phyloP scores from a whole-genome alignment of 2,329 filamentous ascomycete genomes.

The Cadophora luteo-olivacea region DNA sequence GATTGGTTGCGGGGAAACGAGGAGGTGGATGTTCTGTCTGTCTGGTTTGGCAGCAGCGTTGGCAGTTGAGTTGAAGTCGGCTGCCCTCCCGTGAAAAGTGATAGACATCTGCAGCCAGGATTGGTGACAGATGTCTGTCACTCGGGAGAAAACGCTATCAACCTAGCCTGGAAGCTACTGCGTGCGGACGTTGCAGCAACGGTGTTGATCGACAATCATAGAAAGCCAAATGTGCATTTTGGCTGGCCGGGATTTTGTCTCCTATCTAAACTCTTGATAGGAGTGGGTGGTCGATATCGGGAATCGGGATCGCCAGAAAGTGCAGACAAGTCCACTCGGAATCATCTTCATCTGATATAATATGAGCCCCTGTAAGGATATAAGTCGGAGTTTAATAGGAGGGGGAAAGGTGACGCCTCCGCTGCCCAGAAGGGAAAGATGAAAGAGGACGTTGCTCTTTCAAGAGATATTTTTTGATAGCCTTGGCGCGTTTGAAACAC shows the following conservation, averaged over 20 bases:
- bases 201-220: not conserved
- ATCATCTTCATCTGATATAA: not conserved
- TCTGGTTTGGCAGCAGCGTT: too few relatives aligned
- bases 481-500: constrained; percentile 16
- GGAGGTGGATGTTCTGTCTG: not conserved
- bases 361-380: not conserved
- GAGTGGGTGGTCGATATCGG: not conserved
- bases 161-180: not conserved
- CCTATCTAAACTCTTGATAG: not conserved
- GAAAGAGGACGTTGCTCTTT: not conserved
- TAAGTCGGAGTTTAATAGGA: constrained; percentile 8
- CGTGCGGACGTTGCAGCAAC: not conserved
- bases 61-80: not conserved
- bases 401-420: not conserved
- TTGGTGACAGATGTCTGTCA: constrained; percentile 8
- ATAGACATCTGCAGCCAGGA: not conserved
- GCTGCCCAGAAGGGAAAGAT: not conserved
- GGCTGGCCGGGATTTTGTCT: not conserved
- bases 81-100: not conserved
- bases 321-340: not conserved
- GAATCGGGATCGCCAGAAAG: not conserved
- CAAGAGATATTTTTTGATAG: not conserved
- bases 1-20: not conserved
- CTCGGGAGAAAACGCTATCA: not conserved
- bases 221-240: not conserved